These are phyloP conservation scores for Aspergillus phoenicis DNA, from an alignment of 2,329 filamentous ascomycete genomes.

Conservation along the genomic window DNA sequence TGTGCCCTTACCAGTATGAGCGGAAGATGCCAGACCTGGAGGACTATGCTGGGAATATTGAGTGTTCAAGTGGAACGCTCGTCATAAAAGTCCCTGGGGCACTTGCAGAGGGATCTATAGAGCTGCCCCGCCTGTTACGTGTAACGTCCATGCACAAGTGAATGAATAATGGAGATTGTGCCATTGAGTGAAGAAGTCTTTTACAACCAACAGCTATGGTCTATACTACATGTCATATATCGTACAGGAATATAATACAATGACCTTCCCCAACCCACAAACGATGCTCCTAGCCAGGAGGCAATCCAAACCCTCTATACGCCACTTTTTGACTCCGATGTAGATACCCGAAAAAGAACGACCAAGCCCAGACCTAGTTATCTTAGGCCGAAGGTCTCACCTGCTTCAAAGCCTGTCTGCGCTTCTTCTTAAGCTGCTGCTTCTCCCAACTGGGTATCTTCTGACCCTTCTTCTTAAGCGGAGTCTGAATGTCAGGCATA, in stretches of 20 bases:
- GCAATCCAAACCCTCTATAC: background rate
- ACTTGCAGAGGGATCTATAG: background rate
- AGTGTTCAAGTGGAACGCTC: too few relatives aligned
- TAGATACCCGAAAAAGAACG: background rate
- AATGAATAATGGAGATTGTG: conserved; percentile 4
- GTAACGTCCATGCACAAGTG: background rate
- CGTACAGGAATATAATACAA: conserved; percentile 16
- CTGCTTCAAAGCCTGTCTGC: conserved; percentile 46
- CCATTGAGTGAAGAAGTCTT: conserved; percentile 30
- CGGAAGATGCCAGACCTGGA: too few relatives aligned
- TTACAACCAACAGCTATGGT: conserved; percentile 15
- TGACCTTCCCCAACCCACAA: conserved; percentile 1
- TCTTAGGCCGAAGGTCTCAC: background rate
- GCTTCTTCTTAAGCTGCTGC: conserved; percentile 47
- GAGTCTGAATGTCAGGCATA: conserved; percentile 19
- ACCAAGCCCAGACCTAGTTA: too few relatives aligned
- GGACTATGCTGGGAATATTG: too few relatives aligned
- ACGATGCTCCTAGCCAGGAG: background rate
- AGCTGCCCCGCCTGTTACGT: background rate
- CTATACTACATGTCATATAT: conserved; percentile 20
- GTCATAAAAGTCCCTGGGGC: too few relatives aligned
- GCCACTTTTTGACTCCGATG: background rate
- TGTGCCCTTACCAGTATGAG: too few relatives aligned
- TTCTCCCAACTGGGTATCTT: conserved; percentile 48
- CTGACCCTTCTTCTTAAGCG: conserved; percentile 36